Evolutionary conservation across 2,329 filamentous ascomycete species (phyloP), one percentile per base, ranked within the genome.

Genomic region (Claviceps monticola): DNA sequence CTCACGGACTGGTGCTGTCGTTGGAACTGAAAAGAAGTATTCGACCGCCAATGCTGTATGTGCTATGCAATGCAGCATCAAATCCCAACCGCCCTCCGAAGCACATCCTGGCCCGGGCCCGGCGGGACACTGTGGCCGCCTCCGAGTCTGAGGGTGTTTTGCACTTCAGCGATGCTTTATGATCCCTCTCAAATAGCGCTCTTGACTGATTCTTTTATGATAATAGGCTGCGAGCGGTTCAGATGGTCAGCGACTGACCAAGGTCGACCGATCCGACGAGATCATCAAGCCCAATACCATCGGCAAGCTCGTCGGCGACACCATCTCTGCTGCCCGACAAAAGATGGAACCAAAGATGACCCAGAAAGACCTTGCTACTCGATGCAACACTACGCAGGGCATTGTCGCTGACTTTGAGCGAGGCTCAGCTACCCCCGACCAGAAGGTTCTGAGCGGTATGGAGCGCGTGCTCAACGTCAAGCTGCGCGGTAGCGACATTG

Each of bases 251-350:
- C 90, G 88, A 66, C 78, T 97, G 58, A 97, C 93, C 60, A 96
- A 97, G 76, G 90, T 98, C 69, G 93, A 97, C 77, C 90, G 91
- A 60, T 84, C 83, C 67, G 90, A 97, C 75, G 93, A 96, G 68
- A 95, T 96, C 72, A 84, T 97, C 72, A 95, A 95, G 75, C 90
- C 89, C 65, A 95, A 95, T 74, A 94, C 88, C 46, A 76, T 96
- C 54, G 88, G 89, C 66, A 76, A 78, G 63, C 76, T 79, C 52
- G 88, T 97, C 58, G 88, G 86, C 62, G 81, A 87, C 59, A 86
- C 84, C 58, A 96, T 97, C 72, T 78, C 82, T 63, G 79, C 84
- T 63, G 80, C 86, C 52, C 86, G 93, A 58, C 82, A 82, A 66
- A 81, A 84, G 66, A 83, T 88, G 67, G 86, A 86, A 70, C 89